Base-by-base conservation (phyloP, 1,284 basidiomycete genomes). In the Hypsizygus ulmarius region DNA sequence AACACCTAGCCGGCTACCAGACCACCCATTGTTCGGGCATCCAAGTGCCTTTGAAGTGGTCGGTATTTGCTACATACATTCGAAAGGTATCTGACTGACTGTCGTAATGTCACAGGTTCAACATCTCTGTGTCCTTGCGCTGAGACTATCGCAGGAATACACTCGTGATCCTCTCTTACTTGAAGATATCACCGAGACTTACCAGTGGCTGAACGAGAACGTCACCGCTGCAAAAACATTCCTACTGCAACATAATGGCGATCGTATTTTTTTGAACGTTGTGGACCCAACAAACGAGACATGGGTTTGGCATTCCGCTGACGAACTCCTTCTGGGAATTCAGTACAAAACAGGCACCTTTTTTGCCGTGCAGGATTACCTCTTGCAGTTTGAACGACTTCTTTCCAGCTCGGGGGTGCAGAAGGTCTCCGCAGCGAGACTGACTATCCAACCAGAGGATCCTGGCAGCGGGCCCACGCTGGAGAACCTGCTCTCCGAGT, bases 11-110 rank as follows among this genome's bases (percentile, higher is more conserved):
- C 53, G 75, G 4, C 42, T 65, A 4, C 45, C 64, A 5, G 66
- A 63, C 1, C 64, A 76, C 53, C 55, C 59, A 10, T 49, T 48
- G 0, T 54, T 77, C 4, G 74, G 75, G 3, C 44, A 59, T 19
- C 75, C 76, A 1, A 59, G 60, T n/a, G 55, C 60, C 3, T 18
- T 29, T 11, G 69, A 74, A 62, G 74, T 77, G 44, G 76, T 77
- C 54, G 30, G 72, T 63, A 34, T 14, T 12, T 49, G 36, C 19
- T 21, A 28, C n/a, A 12, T 46, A 10, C 32, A 6, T n/a, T 16
- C 33, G 30, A 28, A 7, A 28, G 37, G 8, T 27, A 25, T 29
- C 11, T 34, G 32, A 36, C 9, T 29, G 40, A 43, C 14, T 30
- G 12, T 29, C 38, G 19, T 35, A 36, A 15, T 5, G 14, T 27